Evolutionary conservation across 495 filamentous ascomycete species (phyloP), one percentile per base, ranked within the genome.

Genomic region (Aspergillus bridgeri): DNA sequence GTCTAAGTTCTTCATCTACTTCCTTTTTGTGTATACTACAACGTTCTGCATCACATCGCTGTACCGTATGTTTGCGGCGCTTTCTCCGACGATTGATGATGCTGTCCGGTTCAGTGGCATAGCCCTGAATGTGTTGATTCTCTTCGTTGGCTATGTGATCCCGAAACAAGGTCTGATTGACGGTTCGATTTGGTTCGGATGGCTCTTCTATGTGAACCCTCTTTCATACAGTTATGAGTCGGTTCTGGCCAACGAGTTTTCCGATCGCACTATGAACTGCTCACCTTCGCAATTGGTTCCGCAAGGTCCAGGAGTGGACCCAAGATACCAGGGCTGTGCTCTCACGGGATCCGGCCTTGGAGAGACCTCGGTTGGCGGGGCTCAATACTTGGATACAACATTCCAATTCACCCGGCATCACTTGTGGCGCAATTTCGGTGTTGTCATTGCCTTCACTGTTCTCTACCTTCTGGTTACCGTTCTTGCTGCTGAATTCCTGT

Each of bases 91-190:
- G 2, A 88, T 91, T 46, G 85, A 90, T 64, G 86, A 88, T 48
- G 87, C 89, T 3, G 84, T 90, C 43, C 79, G 86, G 9, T 89
- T 91, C 64, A 78, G 81, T 51, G 87, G 88, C 57, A 81, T 86
- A 57, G 84, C 81, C 0, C 65, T 92, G 33, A 90, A 89, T 61
- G 67, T 91, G 21, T 59, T 79, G 51, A 69, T 95, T 59, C 80
- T 95, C 18, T 96, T 89, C 63, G 90, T 88, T 18, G 91, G 91
- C 51, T 96, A 88, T 72, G 77, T 90, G 7, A 88, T 95, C 59
- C 87, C 89, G 1, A 85, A 84, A 9, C 75, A 75, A 13, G 72
- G 79, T 24, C 85, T 95, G 75, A 63, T 79, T 6, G 67, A 82
- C 53, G 77, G 82, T 0, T 77, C 81, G 42, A 85, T 90, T 43